These are phyloP conservation scores for Aspergillus neotritici DNA, from an alignment of 2,329 filamentous ascomycete genomes.

Conservation along the genomic window DNA sequence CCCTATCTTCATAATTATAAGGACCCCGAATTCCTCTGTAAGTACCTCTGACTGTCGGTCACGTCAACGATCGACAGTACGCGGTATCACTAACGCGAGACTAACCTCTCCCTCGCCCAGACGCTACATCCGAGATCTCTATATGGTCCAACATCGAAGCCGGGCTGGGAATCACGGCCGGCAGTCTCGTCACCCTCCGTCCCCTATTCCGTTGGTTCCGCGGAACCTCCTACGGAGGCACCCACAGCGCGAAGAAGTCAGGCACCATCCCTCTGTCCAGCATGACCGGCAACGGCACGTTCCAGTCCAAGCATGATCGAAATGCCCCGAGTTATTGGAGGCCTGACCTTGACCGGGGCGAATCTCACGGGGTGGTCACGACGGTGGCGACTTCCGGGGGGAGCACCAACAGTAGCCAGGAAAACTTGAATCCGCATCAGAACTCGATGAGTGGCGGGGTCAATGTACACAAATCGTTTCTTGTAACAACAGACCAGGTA, in stretches of 20 bases:
- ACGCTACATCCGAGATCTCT: conserved; percentile 32
- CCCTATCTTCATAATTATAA: conserved; percentile 32
- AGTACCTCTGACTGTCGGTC: conserved; percentile 8
- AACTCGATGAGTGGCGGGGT: conserved; percentile 21
- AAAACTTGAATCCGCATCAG: conserved; percentile 26
- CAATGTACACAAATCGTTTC: conserved; percentile 32
- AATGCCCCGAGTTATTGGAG: conserved; percentile 26
- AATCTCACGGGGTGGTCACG: conserved; percentile 22
- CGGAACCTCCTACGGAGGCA: conserved; percentile 21
- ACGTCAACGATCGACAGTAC: neutral
- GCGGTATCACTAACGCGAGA: conserved; percentile 5
- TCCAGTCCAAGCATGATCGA: conserved; percentile 14
- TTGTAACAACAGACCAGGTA: conserved; percentile 24
- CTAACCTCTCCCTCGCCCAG: conserved; percentile 11
- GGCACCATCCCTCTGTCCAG: conserved; percentile 30
- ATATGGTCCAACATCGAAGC: conserved; percentile 40
- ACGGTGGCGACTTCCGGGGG: conserved; percentile 24
- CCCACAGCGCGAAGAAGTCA: conserved; percentile 21
- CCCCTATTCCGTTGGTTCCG: conserved; percentile 43
- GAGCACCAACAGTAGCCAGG: conserved; percentile 30
- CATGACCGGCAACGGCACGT: conserved; percentile 16
- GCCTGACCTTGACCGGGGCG: conserved; percentile 24
- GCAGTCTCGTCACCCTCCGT: conserved; percentile 45
- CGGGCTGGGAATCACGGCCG: conserved; percentile 41
- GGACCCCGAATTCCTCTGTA: conserved; percentile 30